phyloP scores from a whole-genome alignment of 1,139 yeast species.

The Saccharomyces hybrid region DNA sequence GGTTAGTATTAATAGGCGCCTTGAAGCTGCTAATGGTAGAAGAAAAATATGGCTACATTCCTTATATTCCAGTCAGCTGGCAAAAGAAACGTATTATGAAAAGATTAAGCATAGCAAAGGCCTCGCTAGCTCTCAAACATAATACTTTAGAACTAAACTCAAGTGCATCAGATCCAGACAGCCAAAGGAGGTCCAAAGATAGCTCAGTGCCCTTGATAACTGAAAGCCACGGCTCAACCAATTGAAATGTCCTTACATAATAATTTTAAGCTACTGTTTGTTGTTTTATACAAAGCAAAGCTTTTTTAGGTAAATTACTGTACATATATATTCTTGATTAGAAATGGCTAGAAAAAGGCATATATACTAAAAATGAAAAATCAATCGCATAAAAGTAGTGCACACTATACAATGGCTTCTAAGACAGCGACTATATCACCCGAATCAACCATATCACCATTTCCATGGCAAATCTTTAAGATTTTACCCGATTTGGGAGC shows the following conservation, averaged over 20 bases:
- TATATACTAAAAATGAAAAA: neutral
- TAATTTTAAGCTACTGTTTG: neutral
- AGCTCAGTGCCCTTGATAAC: constrained; percentile 24
- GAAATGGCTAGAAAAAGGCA: neutral
- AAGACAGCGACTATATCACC: constrained; percentile 89
- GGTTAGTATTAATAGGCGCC: constrained; percentile 57
- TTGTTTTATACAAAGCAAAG: neutral
- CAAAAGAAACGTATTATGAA: constrained; percentile 52
- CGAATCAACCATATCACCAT: constrained; percentile 94
- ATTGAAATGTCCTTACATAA: neutral
- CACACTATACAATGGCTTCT: neutral
- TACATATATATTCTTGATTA: neutral
- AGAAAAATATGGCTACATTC: constrained; percentile 58
- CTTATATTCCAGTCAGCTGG: constrained; percentile 52
- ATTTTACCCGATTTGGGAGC: constrained; percentile 74
- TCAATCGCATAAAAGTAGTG: neutral
- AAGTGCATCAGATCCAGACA: constrained; percentile 2
- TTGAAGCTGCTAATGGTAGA: constrained; percentile 47
- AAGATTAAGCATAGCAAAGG: constrained; percentile 32
- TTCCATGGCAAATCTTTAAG: constrained; percentile 63
- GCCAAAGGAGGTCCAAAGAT: constrained; percentile 25
- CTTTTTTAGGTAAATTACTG: neutral
- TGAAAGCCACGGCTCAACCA: neutral
- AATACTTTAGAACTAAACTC: constrained; percentile 4
- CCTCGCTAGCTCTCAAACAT: constrained; percentile 19